Base-by-base conservation (phyloP, 2,329 filamentous ascomycete genomes). In the Kalmusia sp. region DNA sequence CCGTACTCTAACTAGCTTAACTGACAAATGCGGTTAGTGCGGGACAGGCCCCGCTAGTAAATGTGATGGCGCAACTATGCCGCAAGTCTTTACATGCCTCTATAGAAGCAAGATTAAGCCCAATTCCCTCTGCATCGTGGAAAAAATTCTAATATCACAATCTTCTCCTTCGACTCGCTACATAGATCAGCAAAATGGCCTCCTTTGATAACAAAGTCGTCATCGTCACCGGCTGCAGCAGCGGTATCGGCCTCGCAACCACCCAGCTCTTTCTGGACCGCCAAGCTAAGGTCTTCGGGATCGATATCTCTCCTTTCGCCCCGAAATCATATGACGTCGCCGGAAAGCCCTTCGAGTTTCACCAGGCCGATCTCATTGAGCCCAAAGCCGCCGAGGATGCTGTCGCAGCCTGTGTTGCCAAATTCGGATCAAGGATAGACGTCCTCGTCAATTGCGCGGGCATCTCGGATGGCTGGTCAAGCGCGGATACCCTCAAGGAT, bases 361-460 rank as follows among this genome's bases (percentile, higher is more conserved):
- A 70, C 31, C 63, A 68, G 33, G 52, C 63, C 6, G 54, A 69
- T 35, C 57, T 69, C 6, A 62, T 58, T 0, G 54, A 58, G 5
- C 39, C 58, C 0, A 57, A 61, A 19, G 64, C 67, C 2, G 59
- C 53, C 1, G 59, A 63, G 9, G 59, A 65, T 39, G 65, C 64
- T 1, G 61, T 69, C 2, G 62, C 64, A 1, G 61, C 61, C 19
- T 68, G 67, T 21, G 49, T 63, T 9, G 55, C 54, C n/a, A 61
- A 62, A 35, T 58, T 61, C 35, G 61, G 63, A 7, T 39, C 51
- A 4, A 61, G 57, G 31, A 61, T 69, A 31, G 77, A 81, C 55
- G 69, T 79, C 9, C 67, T 81, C n/a, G 67, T 77, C 40, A 80
- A 81, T 51, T 71, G 77, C 21, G 78, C 79, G 0, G 79, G 78